Evolutionary conservation across 2,329 filamentous ascomycete species (phyloP), one percentile per base, ranked within the genome.

Genomic region (Mariannaea sp.): DNA sequence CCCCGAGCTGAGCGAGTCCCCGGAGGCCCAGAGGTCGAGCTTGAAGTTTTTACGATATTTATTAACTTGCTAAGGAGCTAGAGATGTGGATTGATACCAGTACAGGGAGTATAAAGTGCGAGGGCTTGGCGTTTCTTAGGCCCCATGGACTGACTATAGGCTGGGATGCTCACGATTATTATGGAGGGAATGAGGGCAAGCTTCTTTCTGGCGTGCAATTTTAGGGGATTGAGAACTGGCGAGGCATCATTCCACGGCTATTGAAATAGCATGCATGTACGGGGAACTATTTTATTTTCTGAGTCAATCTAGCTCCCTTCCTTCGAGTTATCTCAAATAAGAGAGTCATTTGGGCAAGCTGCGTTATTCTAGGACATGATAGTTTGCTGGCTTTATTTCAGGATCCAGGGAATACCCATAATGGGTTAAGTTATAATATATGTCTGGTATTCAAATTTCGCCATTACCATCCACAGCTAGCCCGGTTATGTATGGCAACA

Each of bases 1-100:
- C 83, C 81, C 1, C 82, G 78, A 64, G 82, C 79, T 16, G 77
- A 83, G 65, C 83, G 80, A 55, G 73, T 80, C 30, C 74, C 78
- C 0, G 79, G 79, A 20, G 85, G 82, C 0, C 77, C 84, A 8
- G 83, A 86, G 57, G 81, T 87, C 29, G 90, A 94, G 68, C 76
- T 92, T 57, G 92, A 97, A 75, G 88, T 87, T 63, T 80, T 92
- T 52, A 90, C 85, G 1, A 78, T 94, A 22, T 89, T 89, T 72
- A 81, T 88, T 56, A 88, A 94, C 71, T 73, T 95, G 62, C 72
- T 84, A 70, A 81, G 74, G 71, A 69, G 68, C 44, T 80, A 69
- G 63, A 35, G 33, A 33, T 38, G 29, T 43, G 29, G 24, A 24
- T n/a, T 39, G 9, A 13, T n/a, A 32, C 22, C 41, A 36, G 30